A percentile compares a stretch with the other conserved stretches of the same genome.
phyloP scores from a whole-genome alignment of 1,284 basidiomycete genomes.

The Puccinia brachypodii region DNA sequence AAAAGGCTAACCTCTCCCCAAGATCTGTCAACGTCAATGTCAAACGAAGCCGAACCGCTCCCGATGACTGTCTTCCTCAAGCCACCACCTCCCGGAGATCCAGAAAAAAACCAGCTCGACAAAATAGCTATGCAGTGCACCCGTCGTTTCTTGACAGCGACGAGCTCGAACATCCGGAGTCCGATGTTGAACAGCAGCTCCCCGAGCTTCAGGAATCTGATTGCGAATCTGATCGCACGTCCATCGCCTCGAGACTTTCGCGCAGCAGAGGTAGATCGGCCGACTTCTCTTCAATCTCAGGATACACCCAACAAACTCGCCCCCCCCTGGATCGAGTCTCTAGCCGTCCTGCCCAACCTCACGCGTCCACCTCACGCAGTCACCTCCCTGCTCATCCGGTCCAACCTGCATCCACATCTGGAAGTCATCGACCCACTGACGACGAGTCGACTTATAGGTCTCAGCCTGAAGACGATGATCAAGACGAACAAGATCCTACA shows the following conservation, averaged over 20 bases:
- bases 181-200: background rate
- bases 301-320: background rate
- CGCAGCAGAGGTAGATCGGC: background rate
- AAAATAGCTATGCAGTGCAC: background rate
- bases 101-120: background rate
- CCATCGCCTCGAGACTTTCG: background rate
- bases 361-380: background rate
- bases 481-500: no score
- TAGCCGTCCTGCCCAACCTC: background rate
- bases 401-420: no score
- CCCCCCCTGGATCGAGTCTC: background rate
- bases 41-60: background rate
- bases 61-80: background rate
- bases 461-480: background rate
- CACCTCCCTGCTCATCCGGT: no score
- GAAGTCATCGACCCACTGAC: no score
- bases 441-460: background rate
- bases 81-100: background rate
- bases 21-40: background rate
- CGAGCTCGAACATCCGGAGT: background rate
- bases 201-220: background rate
- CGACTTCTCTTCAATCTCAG: background rate
- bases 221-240: background rate
- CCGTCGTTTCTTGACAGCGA: background rate
- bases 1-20: background rate